phyloP scores from a whole-genome alignment of 2,329 filamentous ascomycete species.

The Aspergillus fumigatiaffinis region DNA sequence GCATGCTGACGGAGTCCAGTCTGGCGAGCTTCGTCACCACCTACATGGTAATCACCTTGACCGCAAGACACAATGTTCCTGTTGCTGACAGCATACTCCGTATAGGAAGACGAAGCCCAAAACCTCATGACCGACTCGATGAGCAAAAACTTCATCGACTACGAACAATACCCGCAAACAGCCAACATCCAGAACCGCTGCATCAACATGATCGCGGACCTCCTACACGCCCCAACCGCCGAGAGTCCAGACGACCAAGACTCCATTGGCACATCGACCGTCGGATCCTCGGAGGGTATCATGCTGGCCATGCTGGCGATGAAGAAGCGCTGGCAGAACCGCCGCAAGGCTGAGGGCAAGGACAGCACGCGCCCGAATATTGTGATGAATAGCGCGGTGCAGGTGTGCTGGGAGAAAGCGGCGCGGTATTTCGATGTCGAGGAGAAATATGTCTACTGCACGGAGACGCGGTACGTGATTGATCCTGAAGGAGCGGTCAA shows the following conservation, averaged over 20 bases:
- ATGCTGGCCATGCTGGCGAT: constrained; percentile 68
- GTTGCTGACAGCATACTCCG: not conserved
- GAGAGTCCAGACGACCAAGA: constrained; percentile 46
- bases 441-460: constrained; percentile 37
- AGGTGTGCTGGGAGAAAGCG: constrained; percentile 70
- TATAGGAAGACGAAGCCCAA: constrained; percentile 56
- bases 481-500: constrained; percentile 62
- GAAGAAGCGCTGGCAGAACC: constrained; percentile 71
- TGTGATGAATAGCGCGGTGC: constrained; percentile 69
- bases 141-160: constrained; percentile 68
- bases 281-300: constrained; percentile 68
- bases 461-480: constrained; percentile 61
- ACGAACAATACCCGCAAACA: constrained; percentile 61
- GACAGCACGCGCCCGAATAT: constrained; percentile 65
- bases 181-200: constrained; percentile 63
- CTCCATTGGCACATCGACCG: constrained; percentile 66
- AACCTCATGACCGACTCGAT: constrained; percentile 65
- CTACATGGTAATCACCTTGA: constrained; percentile 49
- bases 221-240: constrained; percentile 59
- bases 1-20: not conserved
- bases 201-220: constrained; percentile 62
- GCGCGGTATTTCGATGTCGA: constrained; percentile 72
- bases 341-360: constrained; percentile 56
- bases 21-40: constrained; percentile 61
- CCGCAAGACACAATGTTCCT: not conserved